These are phyloP conservation scores for Phyllostachys edulis DNA, from an alignment of 176 grass and related monocot species.

Conservation along the genomic window DNA sequence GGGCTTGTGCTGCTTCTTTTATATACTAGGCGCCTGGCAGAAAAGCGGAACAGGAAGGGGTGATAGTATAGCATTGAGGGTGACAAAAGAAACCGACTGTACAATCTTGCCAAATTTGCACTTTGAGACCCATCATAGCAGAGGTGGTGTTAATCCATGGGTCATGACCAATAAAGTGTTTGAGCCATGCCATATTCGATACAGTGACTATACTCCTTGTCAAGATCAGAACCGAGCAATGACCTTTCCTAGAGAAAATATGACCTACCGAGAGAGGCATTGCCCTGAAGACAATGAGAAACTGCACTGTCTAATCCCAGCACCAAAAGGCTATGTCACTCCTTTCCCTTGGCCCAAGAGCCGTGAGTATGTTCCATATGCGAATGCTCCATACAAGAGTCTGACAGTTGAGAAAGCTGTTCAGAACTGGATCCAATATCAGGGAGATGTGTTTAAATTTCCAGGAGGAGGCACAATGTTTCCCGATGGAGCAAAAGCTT, in stretches of 20 bases:
- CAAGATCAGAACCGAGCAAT: conserved; percentile 72
- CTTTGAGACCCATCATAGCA: conserved; percentile 80
- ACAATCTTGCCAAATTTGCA: conserved; percentile 69
- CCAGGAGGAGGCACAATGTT: conserved; percentile 76
- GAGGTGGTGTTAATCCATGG: conserved; percentile 38
- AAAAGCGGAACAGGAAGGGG: conserved; percentile 76
- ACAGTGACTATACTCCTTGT: conserved; percentile 77
- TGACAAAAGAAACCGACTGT: conserved; percentile 71
- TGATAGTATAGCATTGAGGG: conserved; percentile 62
- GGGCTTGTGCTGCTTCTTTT: conserved; percentile 75
- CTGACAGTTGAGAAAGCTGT: conserved; percentile 65
- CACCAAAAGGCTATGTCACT: conserved; percentile 73
- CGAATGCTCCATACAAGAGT: conserved; percentile 75
- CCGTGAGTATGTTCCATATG: conserved; percentile 71
- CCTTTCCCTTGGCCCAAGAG: conserved; percentile 86
- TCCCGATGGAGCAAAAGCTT: conserved; percentile 65
- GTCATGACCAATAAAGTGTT: conserved; percentile 52
- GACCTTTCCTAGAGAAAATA: conserved; percentile 71
- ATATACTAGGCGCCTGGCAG: conserved; percentile 84
- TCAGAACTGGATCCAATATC: conserved; percentile 72
- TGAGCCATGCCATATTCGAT: conserved; percentile 56
- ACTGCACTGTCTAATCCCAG: conserved; percentile 68
- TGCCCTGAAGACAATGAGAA: conserved; percentile 68
- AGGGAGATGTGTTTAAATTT: conserved; percentile 80
- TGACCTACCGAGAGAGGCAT: conserved; percentile 74